phyloP scores from a whole-genome alignment of 306 rosid genomes.

The Cajanus cajan region DNA sequence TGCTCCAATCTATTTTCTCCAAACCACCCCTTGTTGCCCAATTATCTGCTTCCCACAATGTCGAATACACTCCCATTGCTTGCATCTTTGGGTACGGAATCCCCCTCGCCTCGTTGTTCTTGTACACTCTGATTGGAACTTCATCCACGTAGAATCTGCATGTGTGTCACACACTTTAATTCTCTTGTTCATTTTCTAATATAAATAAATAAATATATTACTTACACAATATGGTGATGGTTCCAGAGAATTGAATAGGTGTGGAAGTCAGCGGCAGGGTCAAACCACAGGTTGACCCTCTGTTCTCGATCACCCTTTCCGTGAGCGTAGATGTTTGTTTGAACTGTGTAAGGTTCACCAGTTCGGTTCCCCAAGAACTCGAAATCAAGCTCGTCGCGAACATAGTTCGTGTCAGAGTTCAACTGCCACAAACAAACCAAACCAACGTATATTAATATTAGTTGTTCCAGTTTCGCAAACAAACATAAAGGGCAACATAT shows the following conservation, averaged over 20 bases:
- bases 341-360: constrained; percentile 92
- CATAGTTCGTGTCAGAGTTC: constrained; percentile 62
- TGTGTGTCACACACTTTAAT: too few relatives aligned
- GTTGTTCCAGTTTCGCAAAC: too few relatives aligned
- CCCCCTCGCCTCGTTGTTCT: constrained; percentile 75
- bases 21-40: constrained; percentile 99
- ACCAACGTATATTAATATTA: too few relatives aligned
- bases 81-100: constrained; percentile 70
- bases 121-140: constrained; percentile 80
- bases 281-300: constrained; percentile 93
- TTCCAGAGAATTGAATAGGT: constrained; percentile 81
- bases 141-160: constrained; percentile 75
- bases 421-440: constrained; percentile 44
- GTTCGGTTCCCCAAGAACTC: constrained; percentile 92
- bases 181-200: too few relatives aligned
- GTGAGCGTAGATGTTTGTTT: constrained; percentile 78
- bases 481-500: too few relatives aligned
- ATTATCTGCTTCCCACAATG: constrained; percentile 91
- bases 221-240: constrained; percentile 69
- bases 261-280: constrained; percentile 76
- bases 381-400: constrained; percentile 89
- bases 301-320: constrained; percentile 90
- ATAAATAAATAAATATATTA: too few relatives aligned
- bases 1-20: constrained; percentile 94
- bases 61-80: constrained; percentile 84